Evolutionary conservation across 2,329 filamentous ascomycete species (phyloP).

Genomic region (Venturia asperata): DNA sequence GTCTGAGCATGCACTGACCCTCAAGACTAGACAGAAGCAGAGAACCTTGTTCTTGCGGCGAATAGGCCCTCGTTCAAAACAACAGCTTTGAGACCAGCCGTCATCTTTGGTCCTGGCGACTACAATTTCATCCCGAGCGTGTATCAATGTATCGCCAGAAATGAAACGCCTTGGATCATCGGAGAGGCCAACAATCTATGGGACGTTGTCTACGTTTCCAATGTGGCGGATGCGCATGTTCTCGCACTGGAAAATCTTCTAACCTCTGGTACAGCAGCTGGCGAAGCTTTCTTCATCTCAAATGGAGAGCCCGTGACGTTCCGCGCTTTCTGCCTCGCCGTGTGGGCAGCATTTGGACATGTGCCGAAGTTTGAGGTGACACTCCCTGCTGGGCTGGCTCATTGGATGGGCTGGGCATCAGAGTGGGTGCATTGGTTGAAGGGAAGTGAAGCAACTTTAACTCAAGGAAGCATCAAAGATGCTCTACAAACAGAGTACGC

Average conservation of each 20-base stretch:
- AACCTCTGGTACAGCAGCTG: conserved; percentile 52
- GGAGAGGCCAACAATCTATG: conserved; percentile 66
- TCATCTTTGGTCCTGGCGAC: conserved; percentile 89
- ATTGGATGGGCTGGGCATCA: conserved; percentile 40
- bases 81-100: conserved; percentile 74
- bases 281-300: conserved; percentile 83
- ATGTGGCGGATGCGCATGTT: conserved; percentile 71
- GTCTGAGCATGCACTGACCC: neutral
- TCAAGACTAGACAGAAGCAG: conserved; percentile 59
- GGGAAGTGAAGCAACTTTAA: conserved; percentile 41
- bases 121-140: conserved; percentile 66
- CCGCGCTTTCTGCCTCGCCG: conserved; percentile 75
- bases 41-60: conserved; percentile 69
- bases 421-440: conserved; percentile 30
- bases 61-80: conserved; percentile 66
- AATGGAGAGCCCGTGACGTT: conserved; percentile 86
- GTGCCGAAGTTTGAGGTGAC: conserved; percentile 43
- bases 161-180: conserved; percentile 70
- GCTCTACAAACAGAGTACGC: conserved; percentile 48
- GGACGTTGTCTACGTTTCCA: conserved; percentile 64
- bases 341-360: conserved; percentile 61
- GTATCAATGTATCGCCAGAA: conserved; percentile 60
- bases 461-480: conserved; percentile 49
- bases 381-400: conserved; percentile 44
- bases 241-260: conserved; percentile 71